phyloP scores from a whole-genome alignment of 495 filamentous ascomycete genomes.

The Evansstolkia leycettana region DNA sequence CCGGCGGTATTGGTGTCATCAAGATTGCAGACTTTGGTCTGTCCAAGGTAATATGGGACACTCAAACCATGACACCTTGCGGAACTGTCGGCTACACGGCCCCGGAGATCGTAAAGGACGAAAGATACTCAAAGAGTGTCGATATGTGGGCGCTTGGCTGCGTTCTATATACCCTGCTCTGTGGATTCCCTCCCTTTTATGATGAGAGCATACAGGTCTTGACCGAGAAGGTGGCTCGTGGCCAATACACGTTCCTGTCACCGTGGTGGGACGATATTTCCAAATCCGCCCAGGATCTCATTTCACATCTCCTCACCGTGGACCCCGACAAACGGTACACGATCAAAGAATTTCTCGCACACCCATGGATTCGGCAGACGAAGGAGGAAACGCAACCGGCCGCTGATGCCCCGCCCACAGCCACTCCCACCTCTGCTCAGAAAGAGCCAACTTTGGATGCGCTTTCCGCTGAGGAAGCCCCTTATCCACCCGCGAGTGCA shows the following conservation, averaged over 20 bases:
- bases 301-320: constrained; percentile 85
- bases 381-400: constrained; percentile 69
- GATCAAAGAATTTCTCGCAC: constrained; percentile 76
- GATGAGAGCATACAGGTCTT: constrained; percentile 95
- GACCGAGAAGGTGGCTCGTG: constrained; percentile 93
- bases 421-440: constrained; percentile 49
- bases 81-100: constrained; percentile 97
- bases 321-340: constrained; percentile 85
- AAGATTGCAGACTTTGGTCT: constrained; percentile 98
- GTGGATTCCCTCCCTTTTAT: constrained; percentile 97
- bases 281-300: constrained; percentile 85
- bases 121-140: constrained; percentile 95
- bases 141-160: constrained; percentile 99
- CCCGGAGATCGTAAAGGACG: constrained; percentile 98
- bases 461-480: constrained; percentile 24
- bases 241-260: constrained; percentile 95
- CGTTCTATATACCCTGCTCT: constrained; percentile 91
- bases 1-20: constrained; percentile 89
- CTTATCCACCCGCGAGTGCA: constrained; percentile 28
- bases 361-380: constrained; percentile 78
- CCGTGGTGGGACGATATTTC: constrained; percentile 99
- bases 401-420: constrained; percentile 62
- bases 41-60: constrained; percentile 97
- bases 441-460: constrained; percentile 16
- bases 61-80: constrained; percentile 97